Conservation (phyloP, 306 rosid species). For the Alnus glutinosa region DNA sequence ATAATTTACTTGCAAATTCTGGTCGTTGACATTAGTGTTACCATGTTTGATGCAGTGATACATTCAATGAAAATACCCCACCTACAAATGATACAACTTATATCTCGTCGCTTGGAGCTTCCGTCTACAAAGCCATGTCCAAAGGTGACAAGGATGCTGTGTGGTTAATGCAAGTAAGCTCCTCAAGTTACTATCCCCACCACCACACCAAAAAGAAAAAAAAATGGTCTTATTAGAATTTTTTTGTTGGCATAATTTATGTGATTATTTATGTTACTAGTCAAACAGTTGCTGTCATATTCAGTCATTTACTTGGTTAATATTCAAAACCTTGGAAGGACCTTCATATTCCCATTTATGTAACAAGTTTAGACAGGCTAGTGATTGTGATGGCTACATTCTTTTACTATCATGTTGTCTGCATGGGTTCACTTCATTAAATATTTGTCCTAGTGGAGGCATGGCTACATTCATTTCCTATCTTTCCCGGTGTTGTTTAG, state of each 20-base stretch:
- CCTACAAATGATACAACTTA: conserved; percentile 75
- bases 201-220: neutral
- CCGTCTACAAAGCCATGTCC: conserved; percentile 88
- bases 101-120: conserved; percentile 84
- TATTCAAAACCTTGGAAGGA: neutral
- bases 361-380: neutral
- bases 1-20: conserved; percentile 19
- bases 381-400: neutral
- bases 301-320: neutral
- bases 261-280: neutral
- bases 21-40: conserved; percentile 22
- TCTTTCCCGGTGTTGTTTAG: too few species aligned
- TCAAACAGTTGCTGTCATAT: neutral
- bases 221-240: too few species aligned
- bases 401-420: neutral
- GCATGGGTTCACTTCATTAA: neutral
- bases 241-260: neutral
- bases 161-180: conserved; percentile 97
- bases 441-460: neutral
- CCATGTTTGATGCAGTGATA: conserved; percentile 64
- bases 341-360: neutral
- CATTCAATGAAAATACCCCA: conserved; percentile 93
- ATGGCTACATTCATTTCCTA: too few species aligned
- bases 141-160: conserved; percentile 88
- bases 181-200: conserved; percentile 25